These are phyloP conservation scores for Aspergillus funiculosus DNA, from an alignment of 495 filamentous ascomycete genomes.

Conservation along the genomic window DNA sequence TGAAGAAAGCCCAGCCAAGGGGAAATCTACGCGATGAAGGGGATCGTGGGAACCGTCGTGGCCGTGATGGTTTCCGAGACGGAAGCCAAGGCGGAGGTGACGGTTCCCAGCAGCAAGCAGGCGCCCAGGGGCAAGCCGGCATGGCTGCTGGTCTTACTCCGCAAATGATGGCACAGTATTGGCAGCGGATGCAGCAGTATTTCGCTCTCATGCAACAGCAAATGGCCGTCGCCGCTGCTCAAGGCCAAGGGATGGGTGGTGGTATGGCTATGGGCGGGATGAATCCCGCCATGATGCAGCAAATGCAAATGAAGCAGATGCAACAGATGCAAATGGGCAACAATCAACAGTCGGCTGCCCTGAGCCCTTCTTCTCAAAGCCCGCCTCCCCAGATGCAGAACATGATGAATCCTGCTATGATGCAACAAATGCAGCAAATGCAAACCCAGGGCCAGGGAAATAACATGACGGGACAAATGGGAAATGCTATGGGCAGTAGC, in stretches of 20 bases:
- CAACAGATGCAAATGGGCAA: conserved; percentile 63
- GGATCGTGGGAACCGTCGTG: conserved; percentile 48
- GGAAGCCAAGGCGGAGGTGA: conserved; percentile 41
- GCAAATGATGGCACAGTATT: conserved; percentile 96
- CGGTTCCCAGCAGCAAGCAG: conserved; percentile 44
- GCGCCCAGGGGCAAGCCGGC: conserved; percentile 37
- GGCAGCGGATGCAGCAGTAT: conserved; percentile 96
- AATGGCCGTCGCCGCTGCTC: conserved; percentile 44
- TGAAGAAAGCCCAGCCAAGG: conserved; percentile 94
- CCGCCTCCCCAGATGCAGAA: conserved; percentile 42
- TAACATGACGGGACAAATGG: conserved; percentile 19
- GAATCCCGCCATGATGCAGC: conserved; percentile 78
- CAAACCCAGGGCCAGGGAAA: conserved; percentile 39
- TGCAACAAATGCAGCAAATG: conserved; percentile 70
- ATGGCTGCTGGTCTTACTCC: conserved; percentile 69
- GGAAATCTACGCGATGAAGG: conserved; percentile 92
- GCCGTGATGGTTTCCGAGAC: conserved; percentile 56
- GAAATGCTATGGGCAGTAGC: conserved; percentile 12
- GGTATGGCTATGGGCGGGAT: conserved; percentile 64
- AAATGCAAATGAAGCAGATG: conserved; percentile 76
- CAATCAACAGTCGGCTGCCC: conserved; percentile 38
- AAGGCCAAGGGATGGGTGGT: conserved; percentile 40
- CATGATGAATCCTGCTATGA: conserved; percentile 59
- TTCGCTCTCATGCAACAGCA: conserved; percentile 89
- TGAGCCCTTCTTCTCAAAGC: conserved; percentile 45